Evolutionary conservation across 2,329 filamentous ascomycete species (phyloP).

Genomic region (Dactylonectria macrodidyma): DNA sequence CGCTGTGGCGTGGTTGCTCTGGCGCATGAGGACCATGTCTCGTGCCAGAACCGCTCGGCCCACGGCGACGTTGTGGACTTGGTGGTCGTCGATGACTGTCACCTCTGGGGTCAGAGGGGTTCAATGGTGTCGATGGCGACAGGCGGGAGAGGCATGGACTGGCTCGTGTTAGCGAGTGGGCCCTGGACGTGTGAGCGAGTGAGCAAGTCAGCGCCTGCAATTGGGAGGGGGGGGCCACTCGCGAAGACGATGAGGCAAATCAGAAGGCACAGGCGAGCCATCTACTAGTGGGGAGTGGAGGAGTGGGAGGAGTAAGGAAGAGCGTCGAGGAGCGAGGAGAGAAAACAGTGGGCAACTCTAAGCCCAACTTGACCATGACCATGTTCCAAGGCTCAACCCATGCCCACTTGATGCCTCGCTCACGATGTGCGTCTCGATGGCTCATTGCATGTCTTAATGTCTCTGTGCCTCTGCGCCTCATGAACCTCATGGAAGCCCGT

Average conservation of each 20-base stretch:
- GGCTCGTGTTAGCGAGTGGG: slow-evolving; percentile 41
- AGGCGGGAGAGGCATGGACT: slow-evolving; percentile 50
- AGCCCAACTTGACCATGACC: slow-evolving; percentile 18
- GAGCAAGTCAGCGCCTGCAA: slow-evolving; percentile 36
- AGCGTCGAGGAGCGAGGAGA: slow-evolving; percentile 23
- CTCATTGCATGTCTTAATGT: slow-evolving; percentile 12
- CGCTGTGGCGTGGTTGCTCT: slow-evolving; percentile 44
- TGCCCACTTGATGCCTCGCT: slow-evolving; percentile 22
- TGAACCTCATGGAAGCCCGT: slow-evolving; percentile 42
- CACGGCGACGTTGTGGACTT: slow-evolving; percentile 41
- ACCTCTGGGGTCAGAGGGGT: slow-evolving; percentile 42
- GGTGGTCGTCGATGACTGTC: slow-evolving; percentile 40
- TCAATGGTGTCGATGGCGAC: slow-evolving; percentile 49
- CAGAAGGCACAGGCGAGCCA: slow-evolving; percentile 29
- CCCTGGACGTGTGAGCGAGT: slow-evolving; percentile 30
- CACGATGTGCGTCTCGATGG: slow-evolving; percentile 15
- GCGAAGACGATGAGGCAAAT: slow-evolving; percentile 31
- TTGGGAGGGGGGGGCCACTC: slow-evolving; percentile 23
- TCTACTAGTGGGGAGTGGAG: slow-evolving; percentile 31
- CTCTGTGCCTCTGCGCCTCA: slow-evolving; percentile 20
- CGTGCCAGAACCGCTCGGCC: slow-evolving; percentile 48
- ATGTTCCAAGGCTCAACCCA: slow-evolving; percentile 20
- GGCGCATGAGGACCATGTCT: slow-evolving; percentile 48
- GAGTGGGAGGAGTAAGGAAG: slow-evolving; percentile 17
- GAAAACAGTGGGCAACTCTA: slow-evolving; percentile 29